Base-by-base conservation (phyloP, 2,329 filamentous ascomycete genomes). In the Chaetomiaceae sp. region DNA sequence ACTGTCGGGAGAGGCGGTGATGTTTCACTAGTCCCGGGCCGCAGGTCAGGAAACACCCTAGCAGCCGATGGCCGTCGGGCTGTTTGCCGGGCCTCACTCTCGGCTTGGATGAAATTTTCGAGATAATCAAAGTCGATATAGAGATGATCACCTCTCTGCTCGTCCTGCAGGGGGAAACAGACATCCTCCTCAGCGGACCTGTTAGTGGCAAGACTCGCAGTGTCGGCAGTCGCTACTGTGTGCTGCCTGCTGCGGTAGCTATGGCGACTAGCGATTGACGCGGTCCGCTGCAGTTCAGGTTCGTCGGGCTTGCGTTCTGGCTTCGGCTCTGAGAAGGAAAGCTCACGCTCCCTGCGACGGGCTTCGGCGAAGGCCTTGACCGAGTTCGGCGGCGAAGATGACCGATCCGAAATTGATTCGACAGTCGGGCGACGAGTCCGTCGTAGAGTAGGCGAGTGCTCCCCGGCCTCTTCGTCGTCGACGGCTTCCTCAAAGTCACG, bases 351-450 rank as follows among this genome's bases (percentile, higher is more conserved):
- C 54, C 91, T 86, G 54, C 90, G 88, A 46, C 90, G 86, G 51
- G 89, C 89, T 64, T 94, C 89, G 16, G 94, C 94, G 70, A 99
- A 99, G 4, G 94, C 94, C 69, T 97, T 95, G 47, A 99, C 90
- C 0, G 94, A 99, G 69, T 96, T 99, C 7, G 94, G 94, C 10
- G 92, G 92, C 5, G 94, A 97, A 2, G 82, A 75, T 1, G 89
- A 90, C 51, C 89, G 80, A 43, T 81, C 78, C 21, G 73, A 68
- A 41, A 75, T 69, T 1, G 80, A 81, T 29, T 77, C 78, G 49
- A 86, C 73, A 46, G 80, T 80, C 52, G 78, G 75, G 52, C 80
- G 78, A 14, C 81, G 80, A 53, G 71, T 73, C 33, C 73, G 76
- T 6, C 71, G 68, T 29, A 65, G 60, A 16, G 66, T 66, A 6